Conservation (phyloP, 208 protist genomes). For the Leishmania major region DNA sequence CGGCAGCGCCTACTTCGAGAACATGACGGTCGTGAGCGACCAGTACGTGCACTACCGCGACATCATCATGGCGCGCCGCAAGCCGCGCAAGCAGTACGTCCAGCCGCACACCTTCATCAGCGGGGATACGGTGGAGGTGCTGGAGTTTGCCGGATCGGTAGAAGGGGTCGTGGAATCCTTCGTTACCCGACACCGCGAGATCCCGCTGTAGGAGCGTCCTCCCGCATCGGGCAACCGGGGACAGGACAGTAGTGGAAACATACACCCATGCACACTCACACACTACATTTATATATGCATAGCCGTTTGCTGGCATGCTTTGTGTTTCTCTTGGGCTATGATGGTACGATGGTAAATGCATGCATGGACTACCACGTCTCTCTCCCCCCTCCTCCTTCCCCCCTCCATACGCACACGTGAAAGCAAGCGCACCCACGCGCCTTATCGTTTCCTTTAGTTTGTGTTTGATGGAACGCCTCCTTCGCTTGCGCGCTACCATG, state of each 20-base stretch:
- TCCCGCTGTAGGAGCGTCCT: slow-evolving; percentile 43
- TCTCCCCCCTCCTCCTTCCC: too few species aligned
- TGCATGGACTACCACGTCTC: not conserved
- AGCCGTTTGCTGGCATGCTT: not conserved
- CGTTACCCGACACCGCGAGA: slow-evolving; percentile 52
- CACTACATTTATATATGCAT: not conserved
- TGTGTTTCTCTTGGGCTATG: not conserved
- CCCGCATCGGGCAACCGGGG: not conserved
- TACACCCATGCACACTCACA: not conserved
- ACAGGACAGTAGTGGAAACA: not conserved
- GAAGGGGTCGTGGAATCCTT: slow-evolving; percentile 63
- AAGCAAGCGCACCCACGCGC: not conserved
- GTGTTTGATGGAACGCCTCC: not conserved
- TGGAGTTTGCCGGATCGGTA: slow-evolving; percentile 57
- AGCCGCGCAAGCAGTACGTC: slow-evolving; percentile 91
- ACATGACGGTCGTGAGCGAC: slow-evolving; percentile 65
- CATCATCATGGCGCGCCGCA: slow-evolving; percentile 69
- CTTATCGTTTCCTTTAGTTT: not conserved
- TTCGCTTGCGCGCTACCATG: not conserved
- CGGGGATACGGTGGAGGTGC: slow-evolving; percentile 52
- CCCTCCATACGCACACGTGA: not conserved
- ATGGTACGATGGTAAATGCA: not conserved
- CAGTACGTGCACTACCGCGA: slow-evolving; percentile 73
- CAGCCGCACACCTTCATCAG: slow-evolving; percentile 70
- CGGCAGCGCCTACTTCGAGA: slow-evolving; percentile 58